A percentile compares a stretch with the other conserved stretches of the same genome.
Evolutionary conservation across 768 basidiomycete genomes (phyloP).

Genomic region (Rhodotorula toruloides): DNA sequence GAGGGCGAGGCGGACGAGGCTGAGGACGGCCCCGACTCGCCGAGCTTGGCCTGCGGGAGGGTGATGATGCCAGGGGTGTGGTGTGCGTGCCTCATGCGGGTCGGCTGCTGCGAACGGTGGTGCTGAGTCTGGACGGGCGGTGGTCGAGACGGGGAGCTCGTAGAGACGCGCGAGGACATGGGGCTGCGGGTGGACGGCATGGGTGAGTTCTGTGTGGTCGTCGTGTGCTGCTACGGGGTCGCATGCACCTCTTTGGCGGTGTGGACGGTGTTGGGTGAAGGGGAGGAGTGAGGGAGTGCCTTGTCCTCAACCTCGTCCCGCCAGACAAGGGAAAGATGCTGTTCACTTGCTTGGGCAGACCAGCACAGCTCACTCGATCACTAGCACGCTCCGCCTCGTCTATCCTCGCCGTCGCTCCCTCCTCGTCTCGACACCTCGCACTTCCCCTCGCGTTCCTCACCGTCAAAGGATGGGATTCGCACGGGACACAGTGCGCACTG

Average conservation of each 20-base stretch:
- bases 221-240: no score
- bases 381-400: constrained; percentile 8
- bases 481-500: not conserved
- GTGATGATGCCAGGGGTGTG: constrained; percentile 21
- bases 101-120: not conserved
- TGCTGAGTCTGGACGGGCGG: not conserved
- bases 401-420: not conserved
- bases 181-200: not conserved
- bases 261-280: no score
- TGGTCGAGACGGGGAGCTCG: not conserved
- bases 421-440: constrained; percentile 12
- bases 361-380: not conserved
- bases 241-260: no score
- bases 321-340: no score
- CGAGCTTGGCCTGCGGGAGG: not conserved
- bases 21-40: no score
- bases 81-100: not conserved
- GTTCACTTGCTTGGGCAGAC: no score
- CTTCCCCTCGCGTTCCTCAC: constrained; percentile 30
- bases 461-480: constrained; percentile 3
- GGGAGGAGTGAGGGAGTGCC: no score
- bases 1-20: not conserved
- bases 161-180: not conserved
- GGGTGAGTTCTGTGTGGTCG: no score
- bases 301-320: no score